Percentiles rank a stretch among this genome's conserved stretches.
Evolutionary conservation across 805 yeast genomes (phyloP).

Genomic region (Yarrowia sp.): DNA sequence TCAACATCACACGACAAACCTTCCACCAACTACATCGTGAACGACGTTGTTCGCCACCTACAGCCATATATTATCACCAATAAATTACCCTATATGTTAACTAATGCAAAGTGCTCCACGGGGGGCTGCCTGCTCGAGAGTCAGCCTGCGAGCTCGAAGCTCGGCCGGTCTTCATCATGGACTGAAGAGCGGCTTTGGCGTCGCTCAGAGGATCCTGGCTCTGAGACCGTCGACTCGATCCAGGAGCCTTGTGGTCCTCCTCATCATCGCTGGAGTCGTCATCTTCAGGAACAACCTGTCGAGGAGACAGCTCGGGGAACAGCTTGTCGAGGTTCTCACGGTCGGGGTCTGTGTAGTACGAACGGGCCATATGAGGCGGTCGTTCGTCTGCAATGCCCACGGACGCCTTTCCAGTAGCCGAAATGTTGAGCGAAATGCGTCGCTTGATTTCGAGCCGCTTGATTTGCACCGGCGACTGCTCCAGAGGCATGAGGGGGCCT

Average conservation of each 20-base stretch:
- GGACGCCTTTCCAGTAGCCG: constrained; percentile 15
- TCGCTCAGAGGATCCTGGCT: constrained; percentile 19
- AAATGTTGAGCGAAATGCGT: constrained; percentile 17
- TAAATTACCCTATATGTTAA: constrained; percentile 6
- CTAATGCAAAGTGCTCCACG: constrained; percentile 16
- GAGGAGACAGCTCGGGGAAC: constrained; percentile 23
- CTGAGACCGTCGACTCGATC: background rate
- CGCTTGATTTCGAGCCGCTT: constrained; percentile 16
- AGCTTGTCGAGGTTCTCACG: constrained; percentile 18
- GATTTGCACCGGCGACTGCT: constrained; percentile 22
- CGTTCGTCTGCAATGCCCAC: constrained; percentile 15
- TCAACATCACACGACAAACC: too few species aligned
- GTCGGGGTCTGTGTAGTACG: constrained; percentile 19
- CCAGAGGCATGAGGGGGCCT: background rate
- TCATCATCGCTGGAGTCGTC: background rate
- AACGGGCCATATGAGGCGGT: background rate
- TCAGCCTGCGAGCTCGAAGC: background rate
- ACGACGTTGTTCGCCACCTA: too few species aligned
- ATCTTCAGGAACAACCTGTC: constrained; percentile 7
- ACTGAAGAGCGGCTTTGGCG: constrained; percentile 22
- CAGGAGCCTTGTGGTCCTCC: background rate
- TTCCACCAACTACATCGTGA: too few species aligned
- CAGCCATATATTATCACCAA: background rate
- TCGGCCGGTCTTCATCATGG: constrained; percentile 5
- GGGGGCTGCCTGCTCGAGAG: constrained; percentile 5